Base-by-base conservation (phyloP, 192 early-diverging fungal genomes). In the Dimargaris xerosporica region DNA sequence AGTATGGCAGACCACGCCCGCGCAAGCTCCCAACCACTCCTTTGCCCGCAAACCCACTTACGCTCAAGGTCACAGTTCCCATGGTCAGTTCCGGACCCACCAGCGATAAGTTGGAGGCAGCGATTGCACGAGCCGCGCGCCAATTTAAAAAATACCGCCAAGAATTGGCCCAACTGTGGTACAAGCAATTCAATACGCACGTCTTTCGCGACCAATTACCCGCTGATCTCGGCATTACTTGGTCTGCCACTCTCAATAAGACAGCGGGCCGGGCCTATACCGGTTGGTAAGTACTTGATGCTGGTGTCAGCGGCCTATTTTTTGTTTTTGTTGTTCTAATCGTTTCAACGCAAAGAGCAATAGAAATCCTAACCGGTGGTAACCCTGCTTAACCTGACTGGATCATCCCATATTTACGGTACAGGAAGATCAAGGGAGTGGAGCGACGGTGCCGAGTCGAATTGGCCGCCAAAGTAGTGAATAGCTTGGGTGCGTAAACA, bases 381-480 rank as follows among this genome's bases (percentile, higher is more conserved):
- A 39, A 7, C 7, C 7, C 7, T 39, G 34, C 34, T 5, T 39
- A 7, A 7, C 34, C 2, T 39, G 34, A 39, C 34, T 39, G 34
- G 7, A 39, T 39, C 34, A 5, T 39, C 7, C 11, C 16, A 2
- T 23, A 5, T 48, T 23, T 12, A 2, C 4, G 21, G 21, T 23
- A 48, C 21, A 48, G 47, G 47, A 39, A 34, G n/a, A 44, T n/a
- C 58, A 60, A 60, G 42, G 42, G 31, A 30, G 43, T 25, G 42
- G 58, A 60, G 58, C 58, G 58, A 21, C 16, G 42, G 26, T 60
- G 58, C 26, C 43, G 58, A 17, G 26, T 60, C 25, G 58, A 60
- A 43, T n/a, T 60, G 39, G 58, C 58, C 23, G n/a, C 58, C 58
- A 60, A 60, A 43, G 58, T 60, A 5, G 42, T 60, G n/a, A 26